A percentile compares a stretch with the other conserved stretches of the same genome.
These are phyloP conservation scores for Amphibolis antarctica DNA, from an alignment of 106 monocot species.

Conservation along the genomic window DNA sequence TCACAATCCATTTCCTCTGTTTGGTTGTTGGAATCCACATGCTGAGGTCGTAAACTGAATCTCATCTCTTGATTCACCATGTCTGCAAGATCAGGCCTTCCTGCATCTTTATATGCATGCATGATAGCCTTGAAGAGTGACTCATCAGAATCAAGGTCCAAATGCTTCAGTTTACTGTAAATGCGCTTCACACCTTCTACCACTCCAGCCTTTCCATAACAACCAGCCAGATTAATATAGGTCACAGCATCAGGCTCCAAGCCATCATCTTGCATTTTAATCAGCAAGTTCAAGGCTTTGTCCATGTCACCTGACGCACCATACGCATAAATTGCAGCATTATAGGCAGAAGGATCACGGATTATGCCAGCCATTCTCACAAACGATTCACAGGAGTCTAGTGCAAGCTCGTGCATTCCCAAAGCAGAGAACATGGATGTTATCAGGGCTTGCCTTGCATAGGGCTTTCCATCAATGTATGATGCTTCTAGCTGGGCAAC, in stretches of 20 bases:
- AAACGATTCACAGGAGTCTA: conserved; percentile 36
- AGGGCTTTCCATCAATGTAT: conserved; percentile 41
- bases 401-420: conserved; percentile 40
- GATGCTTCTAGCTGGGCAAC: conserved; percentile 44
- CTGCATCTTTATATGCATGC: conserved; percentile 34
- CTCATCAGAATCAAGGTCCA: conserved; percentile 36
- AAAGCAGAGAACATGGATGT: conserved; percentile 45
- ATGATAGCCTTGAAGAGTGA: conserved; percentile 43
- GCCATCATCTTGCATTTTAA: conserved; percentile 69
- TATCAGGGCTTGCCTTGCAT: conserved; percentile 37
- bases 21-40: neutral
- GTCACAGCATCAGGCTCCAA: conserved; percentile 50
- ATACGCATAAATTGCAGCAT: conserved; percentile 58
- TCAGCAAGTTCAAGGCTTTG: conserved; percentile 48
- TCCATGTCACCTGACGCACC: conserved; percentile 38
- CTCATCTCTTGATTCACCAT: conserved; percentile 72
- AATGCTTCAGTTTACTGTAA: conserved; percentile 44
- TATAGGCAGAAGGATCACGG: conserved; percentile 44
- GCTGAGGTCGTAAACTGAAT: conserved; percentile 15
- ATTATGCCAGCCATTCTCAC: conserved; percentile 14
- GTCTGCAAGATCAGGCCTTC: conserved; percentile 43
- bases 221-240: conserved; percentile 44
- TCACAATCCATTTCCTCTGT: neutral
- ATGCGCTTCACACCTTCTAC: conserved; percentile 65
- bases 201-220: conserved; percentile 63